phyloP scores from a whole-genome alignment of 768 basidiomycete species.

The Phaeotremella skinneri region DNA sequence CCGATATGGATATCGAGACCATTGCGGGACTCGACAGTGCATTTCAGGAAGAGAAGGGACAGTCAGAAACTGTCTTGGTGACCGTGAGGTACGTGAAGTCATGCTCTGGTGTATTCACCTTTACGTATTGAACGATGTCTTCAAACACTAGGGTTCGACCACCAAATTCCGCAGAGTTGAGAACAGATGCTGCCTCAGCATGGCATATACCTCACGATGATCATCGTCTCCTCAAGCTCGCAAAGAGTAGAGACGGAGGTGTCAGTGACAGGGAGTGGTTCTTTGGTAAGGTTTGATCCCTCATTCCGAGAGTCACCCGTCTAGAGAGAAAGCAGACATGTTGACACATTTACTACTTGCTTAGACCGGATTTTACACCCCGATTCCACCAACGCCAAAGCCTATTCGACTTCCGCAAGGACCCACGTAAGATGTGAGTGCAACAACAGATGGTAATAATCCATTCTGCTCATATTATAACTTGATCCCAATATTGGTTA shows the following conservation, averaged over 20 bases:
- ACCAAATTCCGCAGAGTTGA: conserved; percentile 33
- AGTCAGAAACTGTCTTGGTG: conserved; percentile 46
- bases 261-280: conserved; percentile 45
- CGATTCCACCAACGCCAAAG: conserved; percentile 34
- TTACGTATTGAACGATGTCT: background rate
- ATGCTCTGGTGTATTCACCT: background rate
- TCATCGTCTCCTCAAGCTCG: conserved; percentile 36
- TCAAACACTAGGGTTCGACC: conserved; percentile 38
- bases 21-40: conserved; percentile 9
- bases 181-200: conserved; percentile 32
- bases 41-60: conserved; percentile 20
- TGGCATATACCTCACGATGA: conserved; percentile 39
- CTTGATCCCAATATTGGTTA: too few relatives aligned
- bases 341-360: background rate
- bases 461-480: too few relatives aligned
- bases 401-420: conserved; percentile 42
- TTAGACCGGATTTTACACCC: conserved; percentile 49
- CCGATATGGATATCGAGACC: background rate
- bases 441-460: too few relatives aligned
- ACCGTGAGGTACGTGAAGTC: conserved; percentile 43
- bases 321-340: background rate
- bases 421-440: conserved; percentile 43
- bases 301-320: background rate
- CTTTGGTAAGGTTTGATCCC: conserved; percentile 37
- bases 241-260: conserved; percentile 36